Percentiles rank a stretch among this genome's conserved stretches.
phyloP scores from a whole-genome alignment of 495 filamentous ascomycete species.

The Massariosphaeria phaeospora region DNA sequence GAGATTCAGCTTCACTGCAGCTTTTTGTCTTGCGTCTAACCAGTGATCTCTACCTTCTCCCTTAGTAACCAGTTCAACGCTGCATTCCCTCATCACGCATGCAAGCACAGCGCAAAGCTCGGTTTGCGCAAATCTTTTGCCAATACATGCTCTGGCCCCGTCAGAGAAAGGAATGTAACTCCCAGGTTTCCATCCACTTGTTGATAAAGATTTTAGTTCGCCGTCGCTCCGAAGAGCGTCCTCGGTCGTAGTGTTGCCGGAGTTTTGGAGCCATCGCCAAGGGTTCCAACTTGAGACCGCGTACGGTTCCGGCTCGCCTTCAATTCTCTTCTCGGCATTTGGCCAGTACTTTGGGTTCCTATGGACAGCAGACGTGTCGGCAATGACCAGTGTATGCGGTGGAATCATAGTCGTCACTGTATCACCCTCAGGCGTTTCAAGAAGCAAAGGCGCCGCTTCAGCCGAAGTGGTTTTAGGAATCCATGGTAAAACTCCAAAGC shows the following conservation, averaged over 20 bases:
- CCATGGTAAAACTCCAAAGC: neutral
- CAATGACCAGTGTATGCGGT: neutral
- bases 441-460: neutral
- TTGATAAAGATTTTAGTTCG: neutral
- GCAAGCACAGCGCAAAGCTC: conserved; percentile 2
- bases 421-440: neutral
- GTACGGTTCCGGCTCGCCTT: neutral
- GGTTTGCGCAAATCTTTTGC: neutral
- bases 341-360: neutral
- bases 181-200: neutral
- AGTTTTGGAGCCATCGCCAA: neutral
- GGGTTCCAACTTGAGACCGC: neutral
- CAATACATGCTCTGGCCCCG: neutral
- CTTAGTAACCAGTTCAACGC: neutral
- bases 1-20: neutral
- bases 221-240: neutral
- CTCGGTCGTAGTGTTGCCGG: neutral
- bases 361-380: neutral
- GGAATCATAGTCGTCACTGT: neutral
- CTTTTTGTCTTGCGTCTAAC: neutral
- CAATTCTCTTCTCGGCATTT: neutral
- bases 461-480: neutral
- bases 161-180: conserved; percentile 1
- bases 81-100: neutral
- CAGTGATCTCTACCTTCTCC: neutral